Base-by-base conservation (phyloP, 371 early-diverging fungal species). In the Sporodiniella umbellata region DNA sequence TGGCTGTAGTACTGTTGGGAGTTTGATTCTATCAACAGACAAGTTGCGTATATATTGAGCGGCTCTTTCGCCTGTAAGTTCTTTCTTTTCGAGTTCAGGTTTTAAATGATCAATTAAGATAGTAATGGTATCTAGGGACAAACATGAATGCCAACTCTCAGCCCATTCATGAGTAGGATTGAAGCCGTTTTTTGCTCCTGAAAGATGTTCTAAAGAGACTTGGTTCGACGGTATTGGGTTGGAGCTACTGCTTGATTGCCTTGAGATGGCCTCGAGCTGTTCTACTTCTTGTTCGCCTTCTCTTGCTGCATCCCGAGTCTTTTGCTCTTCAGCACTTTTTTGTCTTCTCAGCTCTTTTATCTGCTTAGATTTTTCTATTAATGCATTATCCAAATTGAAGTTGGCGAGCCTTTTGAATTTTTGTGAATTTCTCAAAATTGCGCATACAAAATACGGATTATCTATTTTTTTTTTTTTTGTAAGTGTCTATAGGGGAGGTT, bases 91-190 rank as follows among this genome's bases (percentile, higher is more conserved):
- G 12, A 92, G 79, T 28, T 74, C 78, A 0, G 83, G 87, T 2
- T 81, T 75, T 11, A 89, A 60, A 11, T 77, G 52, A 15, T 82
- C 79, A 6, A 86, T 57, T 17, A 90, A 64, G 8, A 70, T 63
- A 12, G 86, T 56, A 6, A 90, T 53, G 5, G 83, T 76, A n/a
- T 64, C 65, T 7, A 93, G 64, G 6, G 87, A 88, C 22, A 93
- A 62, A 22, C 82, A 75, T 0, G 72, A 55, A 23, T 82, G 76
- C 90, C 90, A 91, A 33, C 70, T 47, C 12, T 42, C 40, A 17
- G 66, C 46, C 66, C 62, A 61, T 1, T 42, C 35, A 33, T 61
- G 53, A 3, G 40, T 49, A 7, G 62, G 56, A 10, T 40, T 62
- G 48, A 46, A 58, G 5, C 49, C 39, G 33, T 38, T 30, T 33